A percentile compares a stretch with the other conserved stretches of the same genome.
phyloP scores from a whole-genome alignment of 2,329 filamentous ascomycete species.

The Colletotrichum sp. region DNA sequence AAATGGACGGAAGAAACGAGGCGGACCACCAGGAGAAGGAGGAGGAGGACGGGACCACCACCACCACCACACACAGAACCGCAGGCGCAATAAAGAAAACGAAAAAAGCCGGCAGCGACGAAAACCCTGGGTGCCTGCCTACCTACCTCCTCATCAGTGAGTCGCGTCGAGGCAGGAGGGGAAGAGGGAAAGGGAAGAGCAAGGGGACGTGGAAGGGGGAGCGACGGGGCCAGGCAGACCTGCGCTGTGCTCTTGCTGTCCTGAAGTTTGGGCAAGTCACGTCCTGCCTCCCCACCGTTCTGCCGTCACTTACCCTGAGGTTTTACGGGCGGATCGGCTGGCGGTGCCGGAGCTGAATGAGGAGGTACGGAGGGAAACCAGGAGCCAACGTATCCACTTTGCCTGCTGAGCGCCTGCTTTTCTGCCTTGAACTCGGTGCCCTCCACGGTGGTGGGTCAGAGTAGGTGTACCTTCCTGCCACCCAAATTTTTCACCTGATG shows the following conservation, averaged over 20 bases:
- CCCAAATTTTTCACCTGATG: not conserved
- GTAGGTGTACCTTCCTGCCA: not conserved
- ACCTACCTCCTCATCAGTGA: not conserved
- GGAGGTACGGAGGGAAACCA: constrained; percentile 2
- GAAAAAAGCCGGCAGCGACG: not conserved
- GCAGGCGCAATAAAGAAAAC: not conserved
- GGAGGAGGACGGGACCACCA: not conserved
- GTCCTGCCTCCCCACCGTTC: not conserved
- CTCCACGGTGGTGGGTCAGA: not conserved
- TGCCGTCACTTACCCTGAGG: not conserved
- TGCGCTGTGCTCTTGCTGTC: not conserved
- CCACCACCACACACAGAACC: not conserved
- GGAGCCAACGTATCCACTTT: constrained; percentile 6
- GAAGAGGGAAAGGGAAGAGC: not conserved
- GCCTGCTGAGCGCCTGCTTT: not conserved
- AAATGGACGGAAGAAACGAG: not conserved
- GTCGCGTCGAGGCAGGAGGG: not conserved
- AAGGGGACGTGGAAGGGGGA: not conserved
- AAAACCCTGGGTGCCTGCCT: not conserved
- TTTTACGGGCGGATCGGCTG: constrained; percentile 22
- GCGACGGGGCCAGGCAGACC: not conserved
- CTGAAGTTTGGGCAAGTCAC: not conserved
- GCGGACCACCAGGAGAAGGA: not conserved
- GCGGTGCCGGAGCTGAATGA: constrained; percentile 22
- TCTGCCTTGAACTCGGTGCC: not conserved